phyloP scores from a whole-genome alignment of 2,329 filamentous ascomycete genomes.

The Triangularia setosa region DNA sequence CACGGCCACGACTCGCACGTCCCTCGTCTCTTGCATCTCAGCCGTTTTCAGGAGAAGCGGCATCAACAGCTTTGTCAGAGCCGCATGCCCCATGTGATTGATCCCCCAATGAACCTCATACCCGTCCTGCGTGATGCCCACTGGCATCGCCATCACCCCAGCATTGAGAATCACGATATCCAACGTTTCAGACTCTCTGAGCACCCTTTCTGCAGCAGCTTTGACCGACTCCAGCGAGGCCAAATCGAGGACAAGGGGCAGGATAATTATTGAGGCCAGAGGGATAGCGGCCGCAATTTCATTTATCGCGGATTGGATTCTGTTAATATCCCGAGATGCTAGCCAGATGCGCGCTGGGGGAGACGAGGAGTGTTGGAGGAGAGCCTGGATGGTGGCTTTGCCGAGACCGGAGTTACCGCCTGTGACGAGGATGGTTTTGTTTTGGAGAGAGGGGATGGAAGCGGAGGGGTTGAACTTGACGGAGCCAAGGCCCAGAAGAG shows the following conservation, averaged over 20 bases:
- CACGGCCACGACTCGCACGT: conserved; percentile 29
- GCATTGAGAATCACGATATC: conserved; percentile 47
- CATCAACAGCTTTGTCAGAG: conserved; percentile 37
- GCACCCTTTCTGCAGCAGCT: conserved; percentile 37
- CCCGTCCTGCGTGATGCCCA: conserved; percentile 37
- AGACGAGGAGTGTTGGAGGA: conserved; percentile 41
- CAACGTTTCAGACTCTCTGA: conserved; percentile 30
- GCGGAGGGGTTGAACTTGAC: conserved; percentile 30
- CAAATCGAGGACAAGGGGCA: conserved; percentile 42
- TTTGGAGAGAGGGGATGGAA: conserved; percentile 38
- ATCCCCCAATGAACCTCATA: conserved; percentile 47
- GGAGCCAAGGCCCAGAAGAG: not conserved
- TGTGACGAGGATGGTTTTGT: conserved; percentile 45
- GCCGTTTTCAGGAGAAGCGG: conserved; percentile 27
- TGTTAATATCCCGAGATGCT: conserved; percentile 35
- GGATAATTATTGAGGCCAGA: conserved; percentile 19
- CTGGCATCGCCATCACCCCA: conserved; percentile 39
- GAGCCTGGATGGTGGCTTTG: conserved; percentile 32
- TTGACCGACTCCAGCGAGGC: conserved; percentile 41
- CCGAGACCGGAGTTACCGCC: conserved; percentile 50
- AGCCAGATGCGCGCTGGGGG: conserved; percentile 30
- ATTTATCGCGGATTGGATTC: conserved; percentile 34
- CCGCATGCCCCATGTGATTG: conserved; percentile 46
- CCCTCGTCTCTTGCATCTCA: not conserved
- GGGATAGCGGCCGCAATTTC: conserved; percentile 32